These are phyloP conservation scores for Xenoacremonium recifei DNA, from an alignment of 2,329 filamentous ascomycete genomes.

Conservation along the genomic window DNA sequence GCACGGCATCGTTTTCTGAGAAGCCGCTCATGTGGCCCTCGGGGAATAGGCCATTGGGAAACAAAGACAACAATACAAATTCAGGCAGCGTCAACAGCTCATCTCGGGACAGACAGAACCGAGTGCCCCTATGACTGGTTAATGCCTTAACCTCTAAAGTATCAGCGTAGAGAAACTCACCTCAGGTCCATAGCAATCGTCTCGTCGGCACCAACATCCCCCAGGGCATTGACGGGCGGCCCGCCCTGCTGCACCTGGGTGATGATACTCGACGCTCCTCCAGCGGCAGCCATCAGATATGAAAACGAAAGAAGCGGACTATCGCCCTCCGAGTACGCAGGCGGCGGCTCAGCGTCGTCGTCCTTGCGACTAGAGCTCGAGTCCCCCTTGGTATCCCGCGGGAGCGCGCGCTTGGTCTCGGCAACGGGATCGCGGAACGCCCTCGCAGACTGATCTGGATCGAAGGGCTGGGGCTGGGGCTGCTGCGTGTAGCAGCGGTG, in stretches of 20 bases:
- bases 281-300: constrained; percentile 97
- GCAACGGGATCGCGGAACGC: constrained; percentile 53
- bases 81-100: constrained; percentile 94
- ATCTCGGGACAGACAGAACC: constrained; percentile 91
- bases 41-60: constrained; percentile 96
- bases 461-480: constrained; percentile 35
- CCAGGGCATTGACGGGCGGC: constrained; percentile 83
- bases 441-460: constrained; percentile 33
- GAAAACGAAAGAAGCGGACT: constrained; percentile 90
- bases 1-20: constrained; percentile 89
- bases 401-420: constrained; percentile 82
- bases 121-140: constrained; percentile 70
- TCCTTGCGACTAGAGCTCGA: constrained; percentile 73
- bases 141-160: too few species aligned
- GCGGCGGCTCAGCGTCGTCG: constrained; percentile 87
- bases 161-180: constrained; percentile 59
- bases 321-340: constrained; percentile 91
- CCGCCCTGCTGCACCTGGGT: constrained; percentile 97
- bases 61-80: constrained; percentile 95
- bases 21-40: constrained; percentile 95
- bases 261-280: constrained; percentile 96
- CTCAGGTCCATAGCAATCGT: constrained; percentile 92
- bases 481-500: constrained; percentile 20
- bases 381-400: constrained; percentile 76
- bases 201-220: constrained; percentile 86